Evolutionary conservation across 116 monocot genomes (phyloP), one percentile per base, ranked within the genome.

Genomic region (Papilionanthe hybrid): DNA sequence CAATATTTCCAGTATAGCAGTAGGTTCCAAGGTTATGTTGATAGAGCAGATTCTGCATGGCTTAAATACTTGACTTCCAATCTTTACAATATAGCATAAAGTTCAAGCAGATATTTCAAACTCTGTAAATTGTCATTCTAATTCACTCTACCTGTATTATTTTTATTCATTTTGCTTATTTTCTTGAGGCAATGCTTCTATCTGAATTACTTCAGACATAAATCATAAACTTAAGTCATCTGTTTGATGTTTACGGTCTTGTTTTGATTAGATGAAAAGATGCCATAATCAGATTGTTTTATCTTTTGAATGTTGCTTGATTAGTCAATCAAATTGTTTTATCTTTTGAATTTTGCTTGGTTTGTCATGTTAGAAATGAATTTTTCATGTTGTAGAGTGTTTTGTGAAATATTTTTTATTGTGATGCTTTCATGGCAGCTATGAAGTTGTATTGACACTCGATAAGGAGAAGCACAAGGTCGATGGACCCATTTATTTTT

Each of bases 401-500:
- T 0, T 22, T 63, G 63, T 25, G 7, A 23, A 1, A 77, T 66
- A 57, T 9, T 82, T 32, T 72, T 60, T 20, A 58, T 8, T 30
- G 53, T 73, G 19, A 17, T 13, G 3, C 20, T 73, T 72, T 29
- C 74, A 42, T 78, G 47, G 69, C 85, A 89, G 89, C 76, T 93
- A 91, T 75, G 93, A 93, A 85, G 87, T 91, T 63, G 27, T 89
- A 28, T 76, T 86, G 75, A 80, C 84, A 48, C 63, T 93, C 72
- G 83, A 91, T 83, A 91, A 82, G 81, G 87, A 86, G 63, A 77
- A 94, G 76, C 91, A 89, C 81, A 87, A 89, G 75, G 60, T 83
- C 72, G 91, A 89, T 71, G 91, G 94, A 56, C 91, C 94, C 55
- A 89, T 94, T 77, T 94, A 89, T 42, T 93, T 91, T 78, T 93